Percentiles rank a stretch among this genome's conserved stretches.
phyloP scores from a whole-genome alignment of 1,139 yeast species.

The Candida tetrigidarum region DNA sequence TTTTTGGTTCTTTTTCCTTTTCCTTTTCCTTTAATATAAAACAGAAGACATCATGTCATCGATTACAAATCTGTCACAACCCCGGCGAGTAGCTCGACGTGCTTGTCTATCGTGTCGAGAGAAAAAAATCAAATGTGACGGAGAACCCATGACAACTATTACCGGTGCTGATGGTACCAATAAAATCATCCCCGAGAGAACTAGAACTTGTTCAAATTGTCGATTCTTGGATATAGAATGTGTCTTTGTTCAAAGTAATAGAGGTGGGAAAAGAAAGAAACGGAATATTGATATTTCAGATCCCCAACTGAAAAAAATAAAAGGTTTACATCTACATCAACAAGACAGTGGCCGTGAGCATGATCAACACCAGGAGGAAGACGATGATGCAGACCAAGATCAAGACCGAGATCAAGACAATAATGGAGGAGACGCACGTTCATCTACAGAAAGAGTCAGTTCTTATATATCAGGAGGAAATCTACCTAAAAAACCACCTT shows the following conservation, averaged over 20 bases:
- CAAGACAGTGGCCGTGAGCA: background rate
- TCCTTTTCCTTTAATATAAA: no score
- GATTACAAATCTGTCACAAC: background rate
- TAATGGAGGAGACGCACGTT: background rate
- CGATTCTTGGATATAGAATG: conserved; percentile 52
- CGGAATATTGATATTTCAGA: conserved; percentile 15
- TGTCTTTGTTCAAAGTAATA: conserved; percentile 58
- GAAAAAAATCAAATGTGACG: conserved; percentile 67
- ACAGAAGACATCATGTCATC: conserved; percentile 7
- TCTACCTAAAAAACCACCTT: conserved; percentile 7
- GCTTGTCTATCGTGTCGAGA: conserved; percentile 68
- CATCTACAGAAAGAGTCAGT: conserved; percentile 15
- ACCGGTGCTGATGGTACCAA: conserved; percentile 20
- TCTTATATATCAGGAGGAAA: conserved; percentile 13
- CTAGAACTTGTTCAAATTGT: conserved; percentile 53
- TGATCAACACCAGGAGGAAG: conserved; percentile 1
- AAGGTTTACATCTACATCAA: conserved; percentile 1
- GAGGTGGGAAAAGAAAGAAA: conserved; percentile 61
- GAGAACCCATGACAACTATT: conserved; percentile 42
- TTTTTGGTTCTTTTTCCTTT: no score
- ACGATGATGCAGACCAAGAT: background rate
- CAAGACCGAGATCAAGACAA: background rate
- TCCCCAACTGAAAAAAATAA: conserved; percentile 7
- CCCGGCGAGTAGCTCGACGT: conserved; percentile 50
- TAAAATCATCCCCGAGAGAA: conserved; percentile 21